Base-by-base conservation (phyloP, 768 basidiomycete genomes). In the Mrakia gelida region DNA sequence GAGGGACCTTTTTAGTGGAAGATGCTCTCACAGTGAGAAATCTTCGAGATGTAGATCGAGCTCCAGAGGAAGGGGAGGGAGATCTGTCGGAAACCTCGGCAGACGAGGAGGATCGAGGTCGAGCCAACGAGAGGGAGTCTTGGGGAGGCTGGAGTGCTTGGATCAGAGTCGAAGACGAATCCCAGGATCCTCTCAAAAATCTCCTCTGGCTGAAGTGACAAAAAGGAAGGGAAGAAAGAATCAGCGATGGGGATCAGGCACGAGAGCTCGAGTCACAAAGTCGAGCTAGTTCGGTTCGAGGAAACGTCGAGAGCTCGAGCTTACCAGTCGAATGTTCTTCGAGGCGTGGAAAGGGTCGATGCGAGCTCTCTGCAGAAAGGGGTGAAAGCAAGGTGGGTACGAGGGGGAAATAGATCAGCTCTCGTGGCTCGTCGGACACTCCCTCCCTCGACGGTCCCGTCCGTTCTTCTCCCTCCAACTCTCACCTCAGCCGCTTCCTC, bases 21-120 rank as follows among this genome's bases (percentile, higher is more conserved):
- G 65, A 21, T 11, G 30, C 2, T 30, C 65, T 67, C 65, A 67
- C 65, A 67, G 30, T 67, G 23, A 6, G 65, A 67, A 6, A 18
- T n/a, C 30, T 67, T 67, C 23, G 32, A 34, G 65, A 67, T 67
- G 65, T 67, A 67, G 28, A 67, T 67, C 34, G 65, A 67, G 16
- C 65, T 28, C 32, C 13, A 67, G 16, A 67, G 18, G 16, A 67
- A 30, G 8, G 65, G 65, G 1, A 67, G 65, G 13, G 65, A 13
- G 32, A 67, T 23, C 38, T 38, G n/a, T 10, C 23, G 10, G 65
- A 67, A 67, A 11, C 65, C 65, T 38, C 38, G 30, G 32, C 32
- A 30, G 21, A 34, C 32, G 65, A 67, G 32, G 30, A 67, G 21
- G 65, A 38, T 18, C 15, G 65, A 30, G 13, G 38, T 30, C 65